These are phyloP conservation scores for Talaromyces sp. DNA, from an alignment of 2,329 filamentous ascomycete species.

Conservation along the genomic window DNA sequence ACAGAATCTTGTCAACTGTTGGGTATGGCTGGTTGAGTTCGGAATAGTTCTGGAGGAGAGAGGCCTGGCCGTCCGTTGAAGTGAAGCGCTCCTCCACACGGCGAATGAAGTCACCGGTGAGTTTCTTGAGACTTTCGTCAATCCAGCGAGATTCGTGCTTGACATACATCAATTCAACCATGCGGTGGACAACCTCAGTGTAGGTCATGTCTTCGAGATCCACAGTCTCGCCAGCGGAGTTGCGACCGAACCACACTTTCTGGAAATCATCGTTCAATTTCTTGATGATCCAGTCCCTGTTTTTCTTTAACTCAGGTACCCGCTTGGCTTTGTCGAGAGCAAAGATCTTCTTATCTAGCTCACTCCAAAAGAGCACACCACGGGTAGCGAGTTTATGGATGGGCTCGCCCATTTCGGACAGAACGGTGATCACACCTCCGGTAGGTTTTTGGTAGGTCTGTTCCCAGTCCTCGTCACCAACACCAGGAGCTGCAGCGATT, in stretches of 20 bases:
- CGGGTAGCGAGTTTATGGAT: constrained; percentile 98
- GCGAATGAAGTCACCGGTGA: constrained; percentile 93
- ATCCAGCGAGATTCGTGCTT: constrained; percentile 91
- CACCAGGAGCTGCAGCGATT: constrained; percentile 77
- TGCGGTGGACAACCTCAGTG: constrained; percentile 74
- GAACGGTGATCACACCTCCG: constrained; percentile 91
- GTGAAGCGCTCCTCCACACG: constrained; percentile 97
- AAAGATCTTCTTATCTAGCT: constrained; percentile 99
- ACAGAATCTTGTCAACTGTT: constrained; percentile 71
- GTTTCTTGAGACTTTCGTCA: constrained; percentile 70
- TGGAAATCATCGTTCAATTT: constrained; percentile 95
- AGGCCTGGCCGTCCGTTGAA: constrained; percentile 62
- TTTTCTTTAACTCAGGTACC: constrained; percentile 79
- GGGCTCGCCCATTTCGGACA: constrained; percentile 98
- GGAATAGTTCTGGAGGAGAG: constrained; percentile 80
- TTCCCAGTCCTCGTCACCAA: constrained; percentile 82
- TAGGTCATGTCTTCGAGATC: constrained; percentile 97
- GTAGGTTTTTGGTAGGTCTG: constrained; percentile 87
- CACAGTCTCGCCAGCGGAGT: constrained; percentile 71
- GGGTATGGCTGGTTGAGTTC: constrained; percentile 80
- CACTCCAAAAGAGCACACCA: constrained; percentile 93
- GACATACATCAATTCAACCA: constrained; percentile 87
- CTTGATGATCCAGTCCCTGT: constrained; percentile 85
- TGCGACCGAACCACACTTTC: constrained; percentile 92
- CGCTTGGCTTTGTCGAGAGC: constrained; percentile 92